Base-by-base conservation (phyloP, 1,284 basidiomycete species). In the Ustilago esculenta region DNA sequence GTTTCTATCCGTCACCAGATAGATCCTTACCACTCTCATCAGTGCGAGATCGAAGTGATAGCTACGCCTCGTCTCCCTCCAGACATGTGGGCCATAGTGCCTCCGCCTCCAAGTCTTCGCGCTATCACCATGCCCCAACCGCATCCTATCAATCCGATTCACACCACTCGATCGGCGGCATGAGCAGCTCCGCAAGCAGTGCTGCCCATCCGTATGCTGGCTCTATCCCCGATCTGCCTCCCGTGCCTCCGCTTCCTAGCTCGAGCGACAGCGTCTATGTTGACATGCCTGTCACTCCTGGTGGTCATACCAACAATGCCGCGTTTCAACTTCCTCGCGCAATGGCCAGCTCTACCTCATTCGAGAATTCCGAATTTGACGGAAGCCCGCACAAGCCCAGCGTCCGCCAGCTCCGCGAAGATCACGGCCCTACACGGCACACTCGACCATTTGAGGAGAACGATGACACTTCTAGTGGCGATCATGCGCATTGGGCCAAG, bases 181-280 rank as follows among this genome's bases (percentile, higher is more conserved):
- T 65, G 15, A 70, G 66, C 44, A 66, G 61, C 25, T 59, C 66
- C 6, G 66, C 52, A 17, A 59, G 53, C 36, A 57, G 56, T 36
- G 40, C 47, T 9, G 54, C 39, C 32, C 37, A 68, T 20, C 58
- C 42, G 5, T 51, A 55, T 27, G 30, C 50, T 18, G 48, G 39
- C 33, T 55, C 55, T 11, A 39, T 54, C 33, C 24, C 37, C 33
- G 60, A 65, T 23, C 46, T 67, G 18, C 71, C 71, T 3, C 71
- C 71, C 5, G 51, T 73, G 8, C 71, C 71, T 18, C 71, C 71
- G n/a, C 56, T 73, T n/a, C 71, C 71, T 11, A 42, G 25, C 27
- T 37, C 48, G n/a, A 44, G 25, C n/a, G 55, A 65, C 27, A 58
- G 50, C 47, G 34, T 54, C 18, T 60, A 63, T 30, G 51, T 47